A percentile compares a stretch with the other conserved stretches of the same genome.
Evolutionary conservation across 2,329 filamentous ascomycete genomes (phyloP).

Genomic region (Talaromyces sp.): DNA sequence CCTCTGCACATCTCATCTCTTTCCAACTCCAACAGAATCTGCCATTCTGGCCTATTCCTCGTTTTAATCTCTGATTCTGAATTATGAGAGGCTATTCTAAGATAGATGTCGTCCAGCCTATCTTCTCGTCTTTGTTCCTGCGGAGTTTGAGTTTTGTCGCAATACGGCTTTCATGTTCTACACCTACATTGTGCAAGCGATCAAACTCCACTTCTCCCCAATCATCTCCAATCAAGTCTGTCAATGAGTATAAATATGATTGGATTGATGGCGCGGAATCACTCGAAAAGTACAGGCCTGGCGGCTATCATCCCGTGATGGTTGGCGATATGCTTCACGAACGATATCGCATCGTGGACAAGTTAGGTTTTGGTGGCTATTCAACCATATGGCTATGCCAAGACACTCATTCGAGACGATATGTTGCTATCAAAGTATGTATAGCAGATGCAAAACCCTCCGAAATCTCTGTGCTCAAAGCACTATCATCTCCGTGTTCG

Average conservation of each 20-base stretch:
- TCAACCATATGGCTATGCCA: constrained; percentile 44
- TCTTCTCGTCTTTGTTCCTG: background rate
- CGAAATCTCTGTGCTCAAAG: constrained; percentile 24
- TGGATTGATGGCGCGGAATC: constrained; percentile 30
- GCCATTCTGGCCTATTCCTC: background rate
- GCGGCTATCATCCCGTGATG: constrained; percentile 35
- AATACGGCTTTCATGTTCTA: background rate
- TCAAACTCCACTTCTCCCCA: background rate
- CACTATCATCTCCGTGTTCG: background rate
- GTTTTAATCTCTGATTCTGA: background rate
- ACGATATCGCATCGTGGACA: constrained; percentile 40
- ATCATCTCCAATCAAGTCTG: background rate
- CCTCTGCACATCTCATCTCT: background rate
- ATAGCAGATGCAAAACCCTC: constrained; percentile 21
- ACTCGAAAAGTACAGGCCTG: constrained; percentile 31
- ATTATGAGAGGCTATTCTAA: background rate
- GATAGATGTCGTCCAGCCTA: background rate
- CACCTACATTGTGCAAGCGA: background rate
- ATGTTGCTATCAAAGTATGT: constrained; percentile 32
- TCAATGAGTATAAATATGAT: constrained; percentile 21
- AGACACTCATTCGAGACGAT: constrained; percentile 26
- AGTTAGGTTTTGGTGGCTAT: constrained; percentile 42
- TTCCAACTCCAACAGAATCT: background rate
- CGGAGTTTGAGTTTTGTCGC: background rate
- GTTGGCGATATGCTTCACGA: constrained; percentile 28